These are phyloP conservation scores for Lizanozyma gosingica DNA, from an alignment of 1,139 yeast genomes.

Conservation along the genomic window DNA sequence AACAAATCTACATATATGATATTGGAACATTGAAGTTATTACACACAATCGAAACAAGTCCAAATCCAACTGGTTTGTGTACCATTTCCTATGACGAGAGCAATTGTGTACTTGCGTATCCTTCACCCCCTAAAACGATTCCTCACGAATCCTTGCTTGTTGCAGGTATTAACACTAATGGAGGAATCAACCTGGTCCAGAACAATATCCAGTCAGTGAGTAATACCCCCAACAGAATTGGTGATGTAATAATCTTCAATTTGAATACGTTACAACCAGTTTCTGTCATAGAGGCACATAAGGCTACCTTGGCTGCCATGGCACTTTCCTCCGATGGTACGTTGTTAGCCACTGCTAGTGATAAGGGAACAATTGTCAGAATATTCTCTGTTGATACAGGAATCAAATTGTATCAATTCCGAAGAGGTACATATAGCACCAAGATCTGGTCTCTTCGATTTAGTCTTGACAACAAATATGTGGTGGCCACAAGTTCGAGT, in stretches of 20 bases:
- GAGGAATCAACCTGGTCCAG: slow-evolving; percentile 34
- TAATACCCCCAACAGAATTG: slow-evolving; percentile 47
- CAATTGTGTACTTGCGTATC: slow-evolving; percentile 71
- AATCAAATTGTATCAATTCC: slow-evolving; percentile 73
- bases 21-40: slow-evolving; percentile 78
- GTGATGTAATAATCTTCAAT: slow-evolving; percentile 86
- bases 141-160: slow-evolving; percentile 36
- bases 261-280: slow-evolving; percentile 71
- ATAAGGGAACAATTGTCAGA: slow-evolving; percentile 87
- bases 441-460: slow-evolving; percentile 78
- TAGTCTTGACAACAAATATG: slow-evolving; percentile 62
- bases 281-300: slow-evolving; percentile 89
- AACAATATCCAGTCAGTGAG: slow-evolving; percentile 38
- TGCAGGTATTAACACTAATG: slow-evolving; percentile 36
- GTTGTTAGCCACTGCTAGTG: slow-evolving; percentile 86
- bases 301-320: slow-evolving; percentile 72
- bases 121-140: slow-evolving; percentile 62
- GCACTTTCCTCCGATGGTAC: slow-evolving; percentile 75
- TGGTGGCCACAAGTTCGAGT: slow-evolving; percentile 83
- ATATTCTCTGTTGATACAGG: slow-evolving; percentile 84
- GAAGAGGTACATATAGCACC: slow-evolving; percentile 93
- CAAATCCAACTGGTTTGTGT: slow-evolving; percentile 54
- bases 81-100: slow-evolving; percentile 61
- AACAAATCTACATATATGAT: slow-evolving; percentile 85
- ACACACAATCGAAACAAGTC: slow-evolving; percentile 79